Percentiles rank a stretch among this genome's conserved stretches.
Conservation (phyloP, 2,329 filamentous ascomycete genomes). For the Ceratocystis colombiana region DNA sequence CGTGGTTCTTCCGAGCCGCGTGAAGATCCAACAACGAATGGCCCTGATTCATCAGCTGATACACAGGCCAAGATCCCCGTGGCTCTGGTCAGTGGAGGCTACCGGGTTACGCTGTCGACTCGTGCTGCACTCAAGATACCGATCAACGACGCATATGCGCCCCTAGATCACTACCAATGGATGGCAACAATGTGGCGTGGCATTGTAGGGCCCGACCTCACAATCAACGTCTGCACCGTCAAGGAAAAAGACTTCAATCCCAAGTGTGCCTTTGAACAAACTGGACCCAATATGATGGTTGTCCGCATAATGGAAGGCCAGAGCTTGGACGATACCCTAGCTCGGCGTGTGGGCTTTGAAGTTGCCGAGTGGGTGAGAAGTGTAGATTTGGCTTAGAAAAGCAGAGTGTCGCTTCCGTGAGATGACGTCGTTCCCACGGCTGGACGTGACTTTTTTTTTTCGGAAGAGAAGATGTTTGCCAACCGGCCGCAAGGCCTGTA, state of each 20-base stretch:
- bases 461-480: background rate
- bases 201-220: constrained; percentile 69
- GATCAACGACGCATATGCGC: constrained; percentile 65
- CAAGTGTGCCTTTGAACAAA: constrained; percentile 37
- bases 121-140: constrained; percentile 62
- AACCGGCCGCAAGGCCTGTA: background rate
- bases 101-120: constrained; percentile 70
- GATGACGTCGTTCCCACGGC: background rate
- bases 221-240: constrained; percentile 51
- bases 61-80: constrained; percentile 34
- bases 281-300: constrained; percentile 37
- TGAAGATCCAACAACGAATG: background rate
- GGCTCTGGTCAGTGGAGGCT: constrained; percentile 65
- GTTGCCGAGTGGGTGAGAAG: constrained; percentile 67
- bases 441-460: background rate
- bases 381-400: constrained; percentile 33
- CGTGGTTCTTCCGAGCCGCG: background rate
- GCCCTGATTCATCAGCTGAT: background rate
- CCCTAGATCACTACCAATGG: constrained; percentile 95
- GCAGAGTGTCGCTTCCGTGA: background rate
- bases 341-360: constrained; percentile 74
- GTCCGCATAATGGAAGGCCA: constrained; percentile 39
- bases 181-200: constrained; percentile 89
- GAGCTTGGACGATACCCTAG: constrained; percentile 55
- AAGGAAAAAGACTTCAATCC: constrained; percentile 33